These are phyloP conservation scores for Sclerotinia nivalis DNA, from an alignment of 2,329 filamentous ascomycete genomes.

Conservation along the genomic window DNA sequence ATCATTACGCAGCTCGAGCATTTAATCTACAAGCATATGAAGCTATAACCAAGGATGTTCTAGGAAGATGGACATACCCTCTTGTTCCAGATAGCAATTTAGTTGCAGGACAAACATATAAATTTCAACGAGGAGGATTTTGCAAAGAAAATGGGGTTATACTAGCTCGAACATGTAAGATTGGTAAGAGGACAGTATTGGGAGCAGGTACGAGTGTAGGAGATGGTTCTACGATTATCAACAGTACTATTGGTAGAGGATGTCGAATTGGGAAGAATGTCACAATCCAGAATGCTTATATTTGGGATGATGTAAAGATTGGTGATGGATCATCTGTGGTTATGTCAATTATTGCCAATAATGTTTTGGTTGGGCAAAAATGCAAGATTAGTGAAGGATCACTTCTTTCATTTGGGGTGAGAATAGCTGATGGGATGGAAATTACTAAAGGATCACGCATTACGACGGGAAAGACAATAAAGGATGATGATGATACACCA, in stretches of 20 bases:
- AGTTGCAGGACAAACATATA: conserved; percentile 74
- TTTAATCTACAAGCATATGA: conserved; percentile 88
- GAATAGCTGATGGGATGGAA: conserved; percentile 62
- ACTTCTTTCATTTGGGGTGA: conserved; percentile 77
- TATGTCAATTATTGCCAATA: conserved; percentile 74
- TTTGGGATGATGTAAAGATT: conserved; percentile 84
- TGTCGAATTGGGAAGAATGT: conserved; percentile 88
- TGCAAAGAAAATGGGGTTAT: conserved; percentile 79
- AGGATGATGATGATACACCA: conserved; percentile 39
- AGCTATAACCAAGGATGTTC: conserved; percentile 81
- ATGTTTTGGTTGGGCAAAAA: conserved; percentile 68
- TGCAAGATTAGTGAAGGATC: conserved; percentile 71
- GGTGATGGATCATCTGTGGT: conserved; percentile 71
- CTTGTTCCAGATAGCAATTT: conserved; percentile 88
- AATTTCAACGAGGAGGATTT: conserved; percentile 65
- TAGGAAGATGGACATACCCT: conserved; percentile 84
- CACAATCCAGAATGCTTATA: conserved; percentile 72
- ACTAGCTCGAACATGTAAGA: conserved; percentile 68
- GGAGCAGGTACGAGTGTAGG: conserved; percentile 77
- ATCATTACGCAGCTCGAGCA: conserved; percentile 84
- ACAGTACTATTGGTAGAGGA: conserved; percentile 78
- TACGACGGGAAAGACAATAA: conserved; percentile 45
- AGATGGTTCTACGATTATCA: conserved; percentile 66
- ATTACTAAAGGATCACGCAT: conserved; percentile 45
- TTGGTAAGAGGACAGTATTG: conserved; percentile 70